Evolutionary conservation across 1,284 basidiomycete genomes (phyloP), one percentile per base, ranked within the genome.

Genomic region (Coniophora puteana): DNA sequence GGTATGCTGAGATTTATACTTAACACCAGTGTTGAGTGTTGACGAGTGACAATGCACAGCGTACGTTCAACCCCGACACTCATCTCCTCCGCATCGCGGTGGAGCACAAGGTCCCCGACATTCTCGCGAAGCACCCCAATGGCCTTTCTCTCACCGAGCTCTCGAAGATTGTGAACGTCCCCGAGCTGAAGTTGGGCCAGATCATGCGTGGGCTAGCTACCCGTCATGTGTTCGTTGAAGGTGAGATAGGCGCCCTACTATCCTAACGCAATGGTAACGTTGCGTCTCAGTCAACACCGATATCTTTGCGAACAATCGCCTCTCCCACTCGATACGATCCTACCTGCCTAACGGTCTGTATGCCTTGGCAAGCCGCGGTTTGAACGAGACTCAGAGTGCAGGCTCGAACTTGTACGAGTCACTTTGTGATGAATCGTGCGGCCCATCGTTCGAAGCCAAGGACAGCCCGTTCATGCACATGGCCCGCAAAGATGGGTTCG

Each of bases 211-310:
- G 64, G 8, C 55, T 71, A 1, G 61, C 63, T 4, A 59, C 63
- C 1, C 61, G 61, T 28, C 65, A 69, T 43, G 54, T 63, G 32
- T 71, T 68, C 40, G 44, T 46, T n/a, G 68, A 69, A 57, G 63
- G 65, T 65, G 36, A 14, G 48, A 21, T 22, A 31, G 8, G 38
- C 49, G 8, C 29, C 11, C 36, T 47, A 12, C 35, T 53, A 22
- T 51, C 51, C 18, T 44, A 41, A 8, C 4, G 23, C 8, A 22
- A 10, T n/a, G 22, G 17, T 21, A 25, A 4, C 8, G 14, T 17
- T 20, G 25, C 7, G 16, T 31, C 20, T 16, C 28, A 47, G 54
- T 56, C 5, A 34, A 46, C 17, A 47, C 47, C 18, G 48, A 62
- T 42, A 53, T 59, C 0, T 69, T 65, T 43, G 58, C 61, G 3